phyloP scores from a whole-genome alignment of 1,139 yeast species.

The Kodamaea ohmeri region DNA sequence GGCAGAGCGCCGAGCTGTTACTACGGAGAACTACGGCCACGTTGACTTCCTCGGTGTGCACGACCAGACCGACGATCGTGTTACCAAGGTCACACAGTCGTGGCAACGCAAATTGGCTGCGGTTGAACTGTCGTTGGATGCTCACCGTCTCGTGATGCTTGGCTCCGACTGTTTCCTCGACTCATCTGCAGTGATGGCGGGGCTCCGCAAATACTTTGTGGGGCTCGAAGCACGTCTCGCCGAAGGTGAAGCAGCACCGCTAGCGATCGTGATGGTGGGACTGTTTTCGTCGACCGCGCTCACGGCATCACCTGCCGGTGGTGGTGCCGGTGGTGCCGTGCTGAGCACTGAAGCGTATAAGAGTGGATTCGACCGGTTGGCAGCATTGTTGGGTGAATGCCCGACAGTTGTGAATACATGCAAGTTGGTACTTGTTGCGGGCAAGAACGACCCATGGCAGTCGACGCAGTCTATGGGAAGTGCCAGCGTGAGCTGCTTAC shows the following conservation, averaged over 20 bases:
- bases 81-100: conserved; percentile 55
- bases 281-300: conserved; percentile 72
- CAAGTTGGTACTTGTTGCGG: conserved; percentile 73
- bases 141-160: conserved; percentile 62
- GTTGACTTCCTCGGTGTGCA: conserved; percentile 75
- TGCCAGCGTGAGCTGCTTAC: conserved; percentile 60
- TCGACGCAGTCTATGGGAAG: conserved; percentile 65
- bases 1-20: conserved; percentile 66
- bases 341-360: conserved; percentile 60
- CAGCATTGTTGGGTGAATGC: conserved; percentile 44
- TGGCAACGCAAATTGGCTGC: conserved; percentile 53
- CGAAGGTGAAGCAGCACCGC: conserved; percentile 45
- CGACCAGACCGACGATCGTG: conserved; percentile 23
- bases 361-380: conserved; percentile 68
- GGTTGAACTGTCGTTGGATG: conserved; percentile 53
- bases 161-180: conserved; percentile 77
- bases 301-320: conserved; percentile 28
- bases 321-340: conserved; percentile 39
- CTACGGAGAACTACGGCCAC: conserved; percentile 73
- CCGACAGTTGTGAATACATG: conserved; percentile 32
- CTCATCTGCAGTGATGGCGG: conserved; percentile 48
- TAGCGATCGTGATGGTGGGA: conserved; percentile 46
- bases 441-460: conserved; percentile 92
- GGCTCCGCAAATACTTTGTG: conserved; percentile 56
- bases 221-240: conserved; percentile 44